phyloP scores from a whole-genome alignment of 2,329 filamentous ascomycete species.

The Botryotinia globosa region DNA sequence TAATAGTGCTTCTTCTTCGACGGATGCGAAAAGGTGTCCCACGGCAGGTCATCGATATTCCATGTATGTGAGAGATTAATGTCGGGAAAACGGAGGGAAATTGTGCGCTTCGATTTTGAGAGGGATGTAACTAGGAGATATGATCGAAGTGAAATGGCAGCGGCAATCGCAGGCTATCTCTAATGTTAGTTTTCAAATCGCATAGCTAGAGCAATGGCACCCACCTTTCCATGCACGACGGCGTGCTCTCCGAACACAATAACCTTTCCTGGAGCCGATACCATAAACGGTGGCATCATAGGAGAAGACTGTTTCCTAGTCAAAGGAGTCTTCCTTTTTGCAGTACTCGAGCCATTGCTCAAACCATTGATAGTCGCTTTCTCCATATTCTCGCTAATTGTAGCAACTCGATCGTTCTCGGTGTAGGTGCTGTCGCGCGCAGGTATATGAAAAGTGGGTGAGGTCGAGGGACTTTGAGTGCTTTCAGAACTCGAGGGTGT shows the following conservation, averaged over 20 bases:
- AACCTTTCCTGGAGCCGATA: conserved; percentile 95
- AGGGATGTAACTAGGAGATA: conserved; percentile 94
- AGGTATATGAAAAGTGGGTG: conserved; percentile 20
- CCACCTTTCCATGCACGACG: conserved; percentile 92
- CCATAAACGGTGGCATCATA: conserved; percentile 90
- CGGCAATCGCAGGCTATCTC: conserved; percentile 79
- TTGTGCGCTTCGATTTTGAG: conserved; percentile 85
- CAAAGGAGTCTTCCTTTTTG: conserved; percentile 12
- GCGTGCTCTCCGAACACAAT: conserved; percentile 98
- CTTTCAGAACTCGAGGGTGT: conserved; percentile 22
- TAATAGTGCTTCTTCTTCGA: conserved; percentile 95
- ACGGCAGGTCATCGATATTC: conserved; percentile 90
- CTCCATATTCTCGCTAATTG: conserved; percentile 16
- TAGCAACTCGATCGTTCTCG: conserved; percentile 12
- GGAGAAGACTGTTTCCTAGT: conserved; percentile 58
- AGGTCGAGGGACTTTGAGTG: conserved; percentile 20
- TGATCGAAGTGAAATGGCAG: conserved; percentile 89
- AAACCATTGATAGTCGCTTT: conserved; percentile 25
- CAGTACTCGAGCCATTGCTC: conserved; percentile 25
- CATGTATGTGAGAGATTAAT: conserved; percentile 87
- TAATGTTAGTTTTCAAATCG: background rate
- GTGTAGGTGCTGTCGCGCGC: background rate
- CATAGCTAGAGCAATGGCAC: conserved; percentile 24
- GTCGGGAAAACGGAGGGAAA: conserved; percentile 87
- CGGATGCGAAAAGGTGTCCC: conserved; percentile 74